Evolutionary conservation across 2,329 filamentous ascomycete species (phyloP), one percentile per base, ranked within the genome.

Genomic region (Penicillium aurantiogriseum): DNA sequence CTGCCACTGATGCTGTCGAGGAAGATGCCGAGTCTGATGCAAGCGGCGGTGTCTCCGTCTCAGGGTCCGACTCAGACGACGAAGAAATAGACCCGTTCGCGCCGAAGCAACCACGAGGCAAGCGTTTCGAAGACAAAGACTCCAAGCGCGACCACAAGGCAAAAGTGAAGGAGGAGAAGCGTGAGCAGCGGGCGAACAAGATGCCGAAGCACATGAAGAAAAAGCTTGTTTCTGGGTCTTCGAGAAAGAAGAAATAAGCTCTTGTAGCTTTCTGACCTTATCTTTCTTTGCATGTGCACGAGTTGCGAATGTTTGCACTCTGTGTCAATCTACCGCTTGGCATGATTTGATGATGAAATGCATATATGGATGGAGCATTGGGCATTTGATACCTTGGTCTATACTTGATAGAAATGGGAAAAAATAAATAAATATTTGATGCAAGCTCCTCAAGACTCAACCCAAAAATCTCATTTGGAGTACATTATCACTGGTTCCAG

Each of bases 151-250:
- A 85, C 63, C 94, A 97, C 74, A 99, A 99, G 75, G 85, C 86
- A 72, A 88, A 89, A 1, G 89, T 97, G 65, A 99, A 97, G 78
- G 93, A 97, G 69, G 93, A 92, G 69, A 97, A 96, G 79, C 87
- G 91, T 36, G 92, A 97, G 75, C 92, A 95, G 80, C 82, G 94
- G 59, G 91, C 93, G 75, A 89, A 90, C 4, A 99, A 99, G 81
- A 96, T 99, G 77, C 93, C 94, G 0, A 99, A 99, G 78, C 87
- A 95, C 72, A 64, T 96, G 35, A 99, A 99, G 83, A 97, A 97
- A 81, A 66, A 66, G 2, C 64, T 74, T 19, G 66, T 74, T 11
- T 65, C 71, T 45, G 51, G 64, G 5, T 73, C 71, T 15, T 61
- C 69, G 6, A 54, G 58, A 9, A 77, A 74, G 67, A 74, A 71